Base-by-base conservation (phyloP, 1,139 yeast species). In the Yamadazyma atmosphaerica region DNA sequence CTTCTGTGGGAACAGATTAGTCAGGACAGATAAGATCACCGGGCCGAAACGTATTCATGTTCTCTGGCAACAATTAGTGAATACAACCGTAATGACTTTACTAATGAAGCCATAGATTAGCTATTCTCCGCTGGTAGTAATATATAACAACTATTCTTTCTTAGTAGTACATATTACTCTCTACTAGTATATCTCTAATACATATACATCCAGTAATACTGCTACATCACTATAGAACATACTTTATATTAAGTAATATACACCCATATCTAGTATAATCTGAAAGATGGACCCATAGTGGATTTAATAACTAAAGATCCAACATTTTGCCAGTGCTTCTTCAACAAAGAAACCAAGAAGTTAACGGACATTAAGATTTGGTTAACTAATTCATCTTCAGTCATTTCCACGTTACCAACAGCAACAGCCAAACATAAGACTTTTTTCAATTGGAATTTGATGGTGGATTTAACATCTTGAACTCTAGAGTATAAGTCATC, bases 301-400 rank as follows among this genome's bases (percentile, higher is more conserved):
- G 97, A 88, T 83, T 94, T 94, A 80, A 94, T 86, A 72, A 90
- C 97, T 77, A 94, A 81, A 67, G 98, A 92, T 66, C 98, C 98
- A 71, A 94, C 97, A 79, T 94, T 94, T 84, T 94, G 98, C 98
- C 98, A 92, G 96, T 92, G 90, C 94, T 94, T 94, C 96, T 94
- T 94, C 76, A 94, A 85, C 76, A 94, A 81, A 61, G 99, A 94
- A 60, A 94, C 98, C 76, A 94, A 87, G 83, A 94, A 94, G 96
- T 94, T 94, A 63, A 95, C 83, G 63, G 98, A 83, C 92, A 94
- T 83, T 89, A 94, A 83, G 80, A 94, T 88, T 78, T 94, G 98
- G 84, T 92, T 86, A 63, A 87, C 96, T 71, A 94, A 81, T 63
- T 81, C 81, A 63, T 89, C 97, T 79, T 89, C 95, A 68, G 87